Evolutionary conservation across 345 rosid species (phyloP), one percentile per base, ranked within the genome.

Genomic region (Corchorus olitorius): DNA sequence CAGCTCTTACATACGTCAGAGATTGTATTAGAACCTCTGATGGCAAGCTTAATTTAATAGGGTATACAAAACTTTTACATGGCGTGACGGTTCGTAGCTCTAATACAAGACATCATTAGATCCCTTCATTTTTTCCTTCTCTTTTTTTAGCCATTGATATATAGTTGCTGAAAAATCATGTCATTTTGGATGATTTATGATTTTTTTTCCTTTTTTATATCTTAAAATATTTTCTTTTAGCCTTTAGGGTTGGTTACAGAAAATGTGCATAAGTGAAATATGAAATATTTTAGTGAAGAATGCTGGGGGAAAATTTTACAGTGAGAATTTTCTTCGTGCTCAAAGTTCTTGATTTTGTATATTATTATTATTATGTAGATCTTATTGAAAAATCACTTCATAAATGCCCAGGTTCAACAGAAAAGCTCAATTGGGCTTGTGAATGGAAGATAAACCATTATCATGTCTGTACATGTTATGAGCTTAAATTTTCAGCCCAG

Each of bases 21-120:
- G 98, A 94, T 41, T 96, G 99, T 90, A 85, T 96, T 70, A 83
- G 99, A 77, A 81, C 73, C 77, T 75, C 91, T 0, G 99, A 96
- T 53, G 97, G 99, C 75, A 92, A 88, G 88, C 92, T 96, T 79
- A 94, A 93, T 80, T 86, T 87, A 73, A 86, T 88, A 75, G 97
- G 97, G 61, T 92, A 89, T 80, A 88, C 90, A 60, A 92, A 90
- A 85, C 89, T 90, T 81, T 89, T 92, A 83, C 94, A 90, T 82
- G 97, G 97, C 50, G 94, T 92, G 80, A 88, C 92, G 33, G 84
- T 86, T 61, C 94, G 97, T 70, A 88, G 89, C 82, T 78, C 92
- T 71, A 89, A 91, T 82, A 81, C 97, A 64, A 91, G 97, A 86
- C 94, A 87, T 66, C 94, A 84, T 82, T 83, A 85, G 81, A n/a